Evolutionary conservation across 2,329 filamentous ascomycete genomes (phyloP), one percentile per base, ranked within the genome.

Genomic region (Penicillium oxalicum): DNA sequence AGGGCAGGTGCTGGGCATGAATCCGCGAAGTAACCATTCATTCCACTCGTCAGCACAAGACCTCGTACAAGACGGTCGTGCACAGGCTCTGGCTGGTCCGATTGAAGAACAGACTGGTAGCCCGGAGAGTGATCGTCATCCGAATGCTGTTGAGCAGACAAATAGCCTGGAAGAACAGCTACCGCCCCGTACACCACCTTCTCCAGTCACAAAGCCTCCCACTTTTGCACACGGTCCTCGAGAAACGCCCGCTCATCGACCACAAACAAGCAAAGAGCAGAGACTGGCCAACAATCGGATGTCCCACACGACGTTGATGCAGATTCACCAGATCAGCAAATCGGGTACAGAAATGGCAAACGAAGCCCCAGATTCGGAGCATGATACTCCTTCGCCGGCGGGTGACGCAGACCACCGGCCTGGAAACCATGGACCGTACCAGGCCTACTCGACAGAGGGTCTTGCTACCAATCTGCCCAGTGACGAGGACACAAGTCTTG

Each of bases 201-300:
- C 87, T 56, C 88, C 88, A 6, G 89, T 96, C 18, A 81, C 80
- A 4, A 74, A 77, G 5, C 91, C 91, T 1, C 91, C 91, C 3
- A 82, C 82, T 9, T 91, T 96, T 65, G 79, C 82, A 41, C 88
- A 95, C 67, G 77, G 79, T 34, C 81, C 90, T 9, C 82, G 86
- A 51, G 79, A 85, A 44, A 79, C 81, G 42, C 90, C 90, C 4
- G 74, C 77, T 1, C 82, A 79, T 50, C 81, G 81, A 53, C 87
- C 87, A 0, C 82, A 87, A 58, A 82, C 88, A 49, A 84, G 88
- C 28, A 81, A 86, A 11, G 88, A 93, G 63, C 76, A 91, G 60
- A 84, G 87, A 53, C 83, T 83, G 55, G 88, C 87, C 44, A 93
- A 89, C 58, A 90, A 86, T 58, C 84, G 89, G 24, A 83, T 97